Conservation (phyloP, 2,329 filamentous ascomycete species). For the Hypoxylon sp. region DNA sequence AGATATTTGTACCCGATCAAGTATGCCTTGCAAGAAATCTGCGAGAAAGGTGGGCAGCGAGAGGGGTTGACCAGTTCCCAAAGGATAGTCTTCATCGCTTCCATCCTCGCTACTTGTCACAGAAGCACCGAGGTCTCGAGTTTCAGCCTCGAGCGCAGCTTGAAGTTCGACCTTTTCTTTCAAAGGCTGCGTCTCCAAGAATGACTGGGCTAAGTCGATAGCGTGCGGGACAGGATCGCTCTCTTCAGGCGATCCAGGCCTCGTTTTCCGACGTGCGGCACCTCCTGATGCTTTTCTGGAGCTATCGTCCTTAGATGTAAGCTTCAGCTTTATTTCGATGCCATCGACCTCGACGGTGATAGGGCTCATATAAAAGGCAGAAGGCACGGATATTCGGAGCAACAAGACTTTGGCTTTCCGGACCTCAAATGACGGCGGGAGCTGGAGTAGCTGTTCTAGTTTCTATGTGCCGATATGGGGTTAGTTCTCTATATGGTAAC, state of each 20-base stretch:
- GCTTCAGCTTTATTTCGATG: slow-evolving; percentile 77
- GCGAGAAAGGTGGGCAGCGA: slow-evolving; percentile 79
- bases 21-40: slow-evolving; percentile 79
- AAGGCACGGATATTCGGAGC: slow-evolving; percentile 85
- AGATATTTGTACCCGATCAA: slow-evolving; percentile 77
- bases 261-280: slow-evolving; percentile 48
- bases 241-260: slow-evolving; percentile 49
- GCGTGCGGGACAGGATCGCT: slow-evolving; percentile 73
- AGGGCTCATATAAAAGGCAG: slow-evolving; percentile 88
- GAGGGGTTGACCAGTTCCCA: slow-evolving; percentile 79
- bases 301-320: slow-evolving; percentile 60
- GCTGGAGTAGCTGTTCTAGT: slow-evolving; percentile 79
- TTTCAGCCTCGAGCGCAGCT: slow-evolving; percentile 75
- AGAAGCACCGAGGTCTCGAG: slow-evolving; percentile 73
- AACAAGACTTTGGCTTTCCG: slow-evolving; percentile 81
- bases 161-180: slow-evolving; percentile 78
- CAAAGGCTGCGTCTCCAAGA: slow-evolving; percentile 78
- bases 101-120: slow-evolving; percentile 72
- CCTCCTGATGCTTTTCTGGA: slow-evolving; percentile 51
- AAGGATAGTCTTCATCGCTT: slow-evolving; percentile 71
- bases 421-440: slow-evolving; percentile 80
- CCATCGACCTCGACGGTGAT: slow-evolving; percentile 87
- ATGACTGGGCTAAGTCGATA: slow-evolving; percentile 81
- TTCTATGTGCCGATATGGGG: slow-evolving; percentile 69
- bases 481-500: slow-evolving; percentile 45